phyloP scores from a whole-genome alignment of 805 yeast genomes.

The Tetrapisispora namnaoensis region DNA sequence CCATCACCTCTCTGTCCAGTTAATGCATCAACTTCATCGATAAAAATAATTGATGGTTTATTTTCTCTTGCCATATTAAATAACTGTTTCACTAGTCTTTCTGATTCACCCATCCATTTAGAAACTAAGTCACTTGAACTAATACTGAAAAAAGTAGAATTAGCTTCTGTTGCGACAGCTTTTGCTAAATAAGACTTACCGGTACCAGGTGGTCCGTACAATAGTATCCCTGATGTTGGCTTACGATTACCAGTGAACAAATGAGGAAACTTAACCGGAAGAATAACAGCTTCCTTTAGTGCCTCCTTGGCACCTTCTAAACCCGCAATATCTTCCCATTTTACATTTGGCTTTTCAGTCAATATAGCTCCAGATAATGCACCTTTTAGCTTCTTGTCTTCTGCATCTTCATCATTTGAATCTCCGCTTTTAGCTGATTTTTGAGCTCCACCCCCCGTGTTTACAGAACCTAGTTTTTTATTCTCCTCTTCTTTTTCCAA shows the following conservation, averaged over 20 bases:
- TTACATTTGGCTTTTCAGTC: slow-evolving; percentile 83
- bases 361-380: slow-evolving; percentile 89
- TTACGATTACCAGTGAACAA: slow-evolving; percentile 88
- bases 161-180: slow-evolving; percentile 98
- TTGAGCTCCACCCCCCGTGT: slow-evolving; percentile 36
- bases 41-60: slow-evolving; percentile 90
- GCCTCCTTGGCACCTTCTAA: slow-evolving; percentile 93
- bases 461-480: slow-evolving; percentile 38
- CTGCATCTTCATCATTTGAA: slow-evolving; percentile 64
- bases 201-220: slow-evolving; percentile 94
- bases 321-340: slow-evolving; percentile 95
- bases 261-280: slow-evolving; percentile 95
- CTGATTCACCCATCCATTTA: slow-evolving; percentile 99
- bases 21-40: slow-evolving; percentile 95
- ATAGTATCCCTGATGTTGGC: slow-evolving; percentile 81
- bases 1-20: slow-evolving; percentile 99
- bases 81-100: slow-evolving; percentile 87
- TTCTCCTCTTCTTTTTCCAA: slow-evolving; percentile 51
- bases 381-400: slow-evolving; percentile 79
- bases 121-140: slow-evolving; percentile 93
- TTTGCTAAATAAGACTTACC: slow-evolving; percentile 96
- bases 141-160: slow-evolving; percentile 91
- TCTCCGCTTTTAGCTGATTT: slow-evolving; percentile 44
- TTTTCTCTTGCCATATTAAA: slow-evolving; percentile 94
- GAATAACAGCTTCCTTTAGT: slow-evolving; percentile 89